phyloP scores from a whole-genome alignment of 2,329 filamentous ascomycete genomes.

The Cercospora zeina region DNA sequence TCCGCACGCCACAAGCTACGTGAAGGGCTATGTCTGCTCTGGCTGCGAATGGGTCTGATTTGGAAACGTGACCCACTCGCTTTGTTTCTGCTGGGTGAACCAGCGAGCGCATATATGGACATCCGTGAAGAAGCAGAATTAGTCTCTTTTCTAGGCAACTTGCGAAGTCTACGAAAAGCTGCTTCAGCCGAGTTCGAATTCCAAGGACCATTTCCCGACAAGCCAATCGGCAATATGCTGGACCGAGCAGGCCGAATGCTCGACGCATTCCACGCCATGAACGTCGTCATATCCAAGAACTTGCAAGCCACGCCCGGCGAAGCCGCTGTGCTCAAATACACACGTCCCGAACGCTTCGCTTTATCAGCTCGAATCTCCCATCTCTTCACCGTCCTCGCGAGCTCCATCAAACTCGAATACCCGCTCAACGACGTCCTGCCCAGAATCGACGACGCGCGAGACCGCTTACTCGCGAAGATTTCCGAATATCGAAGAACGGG shows the following conservation, averaged over 20 bases:
- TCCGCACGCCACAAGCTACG: slow-evolving; percentile 85
- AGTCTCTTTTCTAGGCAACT: slow-evolving; percentile 71
- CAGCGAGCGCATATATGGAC: slow-evolving; percentile 66
- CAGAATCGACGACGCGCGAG: slow-evolving; percentile 74
- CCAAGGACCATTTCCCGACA: slow-evolving; percentile 78
- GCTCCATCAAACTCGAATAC: slow-evolving; percentile 91
- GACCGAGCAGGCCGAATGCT: slow-evolving; percentile 79
- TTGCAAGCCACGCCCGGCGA: slow-evolving; percentile 75
- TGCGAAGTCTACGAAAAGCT: slow-evolving; percentile 70
- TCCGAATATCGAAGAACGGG: slow-evolving; percentile 80
- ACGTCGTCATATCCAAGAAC: slow-evolving; percentile 82
- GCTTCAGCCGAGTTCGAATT: slow-evolving; percentile 88
- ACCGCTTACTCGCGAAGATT: slow-evolving; percentile 81
- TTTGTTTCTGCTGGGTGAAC: slow-evolving; percentile 55
- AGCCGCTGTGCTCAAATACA: slow-evolving; percentile 75
- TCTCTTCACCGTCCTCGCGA: slow-evolving; percentile 80
- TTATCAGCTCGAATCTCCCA: slow-evolving; percentile 89
- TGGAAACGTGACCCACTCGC: slow-evolving; percentile 93
- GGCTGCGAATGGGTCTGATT: slow-evolving; percentile 90
- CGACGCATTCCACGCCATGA: slow-evolving; percentile 95
- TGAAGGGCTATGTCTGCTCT: slow-evolving; percentile 84
- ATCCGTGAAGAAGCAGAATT: slow-evolving; percentile 85
- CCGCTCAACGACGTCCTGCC: slow-evolving; percentile 87
- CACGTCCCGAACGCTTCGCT: slow-evolving; percentile 72
- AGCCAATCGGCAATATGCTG: slow-evolving; percentile 71